A percentile compares a stretch with the other conserved stretches of the same genome.
phyloP scores from a whole-genome alignment of 2,329 filamentous ascomycete species.

The Ilyonectria destructans region DNA sequence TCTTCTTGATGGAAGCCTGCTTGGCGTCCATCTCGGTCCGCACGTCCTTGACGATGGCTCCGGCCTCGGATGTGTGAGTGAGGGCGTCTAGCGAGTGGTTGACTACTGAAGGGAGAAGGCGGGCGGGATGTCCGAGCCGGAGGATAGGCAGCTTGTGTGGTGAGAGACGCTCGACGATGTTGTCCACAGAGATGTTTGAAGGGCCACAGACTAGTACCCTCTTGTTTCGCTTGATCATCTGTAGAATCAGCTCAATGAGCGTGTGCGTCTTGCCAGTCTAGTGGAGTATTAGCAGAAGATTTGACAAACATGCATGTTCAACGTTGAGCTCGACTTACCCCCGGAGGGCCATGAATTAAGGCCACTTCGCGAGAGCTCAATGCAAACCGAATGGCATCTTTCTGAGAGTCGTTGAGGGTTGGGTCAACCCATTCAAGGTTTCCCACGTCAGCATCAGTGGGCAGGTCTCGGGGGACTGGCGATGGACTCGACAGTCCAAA shows the following conservation, averaged over 20 bases:
- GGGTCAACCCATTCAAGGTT: slow-evolving; percentile 74
- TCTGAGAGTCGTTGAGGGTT: slow-evolving; percentile 77
- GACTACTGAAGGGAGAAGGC: slow-evolving; percentile 89
- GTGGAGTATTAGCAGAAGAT: slow-evolving; percentile 24
- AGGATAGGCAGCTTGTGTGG: slow-evolving; percentile 90
- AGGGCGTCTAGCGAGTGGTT: slow-evolving; percentile 93
- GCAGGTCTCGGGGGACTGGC: slow-evolving; percentile 61
- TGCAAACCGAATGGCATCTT: slow-evolving; percentile 84
- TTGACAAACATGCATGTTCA: background rate
- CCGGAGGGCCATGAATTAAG: slow-evolving; percentile 94
- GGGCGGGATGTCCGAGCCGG: slow-evolving; percentile 92
- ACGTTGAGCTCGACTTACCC: slow-evolving; percentile 63
- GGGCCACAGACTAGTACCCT: slow-evolving; percentile 95
- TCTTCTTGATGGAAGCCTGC: slow-evolving; percentile 90
- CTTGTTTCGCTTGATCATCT: slow-evolving; percentile 81
- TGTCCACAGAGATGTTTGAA: slow-evolving; percentile 97
- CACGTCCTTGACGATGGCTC: slow-evolving; percentile 90
- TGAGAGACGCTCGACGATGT: slow-evolving; percentile 93
- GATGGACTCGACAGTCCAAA: slow-evolving; percentile 73
- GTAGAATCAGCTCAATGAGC: slow-evolving; percentile 94
- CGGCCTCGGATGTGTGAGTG: slow-evolving; percentile 91
- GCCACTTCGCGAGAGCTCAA: slow-evolving; percentile 86
- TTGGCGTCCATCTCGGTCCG: slow-evolving; percentile 94
- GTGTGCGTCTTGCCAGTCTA: slow-evolving; percentile 97
- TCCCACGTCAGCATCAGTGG: slow-evolving; percentile 60